A percentile compares a stretch with the other conserved stretches of the same genome.
These are phyloP conservation scores for Trypanosoma rangeli DNA, from an alignment of 208 protist species.

Conservation along the genomic window DNA sequence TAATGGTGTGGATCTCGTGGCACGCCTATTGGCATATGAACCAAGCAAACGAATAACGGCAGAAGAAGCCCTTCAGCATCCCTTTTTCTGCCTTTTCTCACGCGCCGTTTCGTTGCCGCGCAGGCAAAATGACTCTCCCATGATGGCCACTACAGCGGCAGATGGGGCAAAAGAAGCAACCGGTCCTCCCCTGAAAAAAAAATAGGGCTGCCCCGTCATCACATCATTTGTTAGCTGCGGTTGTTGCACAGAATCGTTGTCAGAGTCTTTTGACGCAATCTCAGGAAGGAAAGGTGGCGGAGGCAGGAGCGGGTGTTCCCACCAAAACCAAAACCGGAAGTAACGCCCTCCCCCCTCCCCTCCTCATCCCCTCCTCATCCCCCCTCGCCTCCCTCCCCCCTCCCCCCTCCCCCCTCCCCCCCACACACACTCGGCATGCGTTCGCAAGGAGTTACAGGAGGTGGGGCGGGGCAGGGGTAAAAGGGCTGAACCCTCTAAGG, in stretches of 20 bases:
- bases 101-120: neutral
- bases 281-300: neutral
- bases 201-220: neutral
- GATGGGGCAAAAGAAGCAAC: neutral
- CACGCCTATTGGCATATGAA: slow-evolving; percentile 58
- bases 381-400: too few species aligned
- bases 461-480: neutral
- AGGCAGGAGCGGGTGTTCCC: neutral
- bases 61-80: slow-evolving; percentile 62
- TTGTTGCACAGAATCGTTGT: neutral
- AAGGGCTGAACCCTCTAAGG: neutral
- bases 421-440: neutral
- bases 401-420: too few species aligned
- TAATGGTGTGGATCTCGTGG: slow-evolving; percentile 64
- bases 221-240: neutral
- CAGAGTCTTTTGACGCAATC: neutral
- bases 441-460: neutral
- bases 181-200: neutral
- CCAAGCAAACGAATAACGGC: slow-evolving; percentile 56
- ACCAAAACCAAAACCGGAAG: neutral
- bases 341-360: too few species aligned
- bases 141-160: neutral
- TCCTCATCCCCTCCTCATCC: too few species aligned
- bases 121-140: neutral
- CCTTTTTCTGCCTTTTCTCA: slow-evolving; percentile 46